phyloP scores from a whole-genome alignment of 768 basidiomycete genomes.

The Strobilomyces echinocephalus region DNA sequence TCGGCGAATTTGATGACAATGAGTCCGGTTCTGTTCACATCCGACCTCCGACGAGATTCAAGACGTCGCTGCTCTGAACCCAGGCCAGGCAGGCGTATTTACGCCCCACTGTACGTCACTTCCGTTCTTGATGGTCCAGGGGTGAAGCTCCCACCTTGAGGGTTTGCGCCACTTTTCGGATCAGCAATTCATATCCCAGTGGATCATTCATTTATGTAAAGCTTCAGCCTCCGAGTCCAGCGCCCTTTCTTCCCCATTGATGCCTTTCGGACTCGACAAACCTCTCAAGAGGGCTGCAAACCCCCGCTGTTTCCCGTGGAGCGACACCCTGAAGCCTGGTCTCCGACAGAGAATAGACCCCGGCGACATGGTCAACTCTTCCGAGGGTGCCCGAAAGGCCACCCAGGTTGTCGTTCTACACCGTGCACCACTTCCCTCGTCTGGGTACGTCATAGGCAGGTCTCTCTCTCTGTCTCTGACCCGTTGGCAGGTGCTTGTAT shows the following conservation, averaged over 20 bases:
- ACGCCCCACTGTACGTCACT: slow-evolving; percentile 4
- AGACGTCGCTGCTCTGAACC: background rate
- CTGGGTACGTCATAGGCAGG: slow-evolving; percentile 18
- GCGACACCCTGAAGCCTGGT: background rate
- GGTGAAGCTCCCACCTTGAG: background rate
- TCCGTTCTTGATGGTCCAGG: background rate
- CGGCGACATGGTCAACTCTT: slow-evolving; percentile 3
- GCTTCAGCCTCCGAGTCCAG: background rate
- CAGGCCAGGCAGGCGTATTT: background rate
- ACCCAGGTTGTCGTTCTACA: slow-evolving; percentile 11
- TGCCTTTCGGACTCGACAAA: slow-evolving; percentile 8
- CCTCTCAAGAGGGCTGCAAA: slow-evolving; percentile 13
- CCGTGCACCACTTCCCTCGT: slow-evolving; percentile 25
- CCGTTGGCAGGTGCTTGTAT: slow-evolving; percentile 18
- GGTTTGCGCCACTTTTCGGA: background rate
- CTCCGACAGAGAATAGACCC: background rate
- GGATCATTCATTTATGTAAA: background rate
- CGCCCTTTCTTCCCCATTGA: slow-evolving; percentile 12
- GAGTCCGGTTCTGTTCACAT: too few relatives aligned
- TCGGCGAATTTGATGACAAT: too few relatives aligned
- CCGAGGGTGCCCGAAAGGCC: slow-evolving; percentile 2
- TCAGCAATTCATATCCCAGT: background rate
- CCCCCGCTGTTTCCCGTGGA: slow-evolving; percentile 17
- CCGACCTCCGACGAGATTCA: too few relatives aligned
- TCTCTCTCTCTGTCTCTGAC: background rate